Percentiles rank a stretch among this genome's conserved stretches.
Conservation (phyloP, 1,284 basidiomycete genomes). For the Phaffia rhodozyma region DNA sequence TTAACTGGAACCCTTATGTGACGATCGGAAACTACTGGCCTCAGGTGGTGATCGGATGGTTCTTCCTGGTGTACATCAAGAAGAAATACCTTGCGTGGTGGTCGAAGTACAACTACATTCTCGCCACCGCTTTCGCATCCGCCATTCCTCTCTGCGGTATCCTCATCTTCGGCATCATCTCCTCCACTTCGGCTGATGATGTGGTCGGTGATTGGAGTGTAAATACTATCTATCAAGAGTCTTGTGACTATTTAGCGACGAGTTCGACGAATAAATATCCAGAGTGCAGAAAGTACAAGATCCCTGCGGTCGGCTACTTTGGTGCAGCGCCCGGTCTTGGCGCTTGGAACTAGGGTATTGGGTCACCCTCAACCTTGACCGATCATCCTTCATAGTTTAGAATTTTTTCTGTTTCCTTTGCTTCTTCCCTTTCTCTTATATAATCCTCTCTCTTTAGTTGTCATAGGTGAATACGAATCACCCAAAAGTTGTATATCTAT, state of each 20-base stretch:
- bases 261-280: no score
- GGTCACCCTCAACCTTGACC: no score
- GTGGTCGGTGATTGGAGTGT: constrained; percentile 1
- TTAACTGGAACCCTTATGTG: constrained; percentile 12
- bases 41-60: constrained; percentile 74
- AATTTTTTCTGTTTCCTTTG: no score
- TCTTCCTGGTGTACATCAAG: constrained; percentile 50
- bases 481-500: no score
- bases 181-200: constrained; percentile 6
- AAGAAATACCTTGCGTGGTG: constrained; percentile 20
- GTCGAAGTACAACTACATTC: constrained; percentile 22
- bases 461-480: no score
- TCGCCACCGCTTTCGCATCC: constrained; percentile 13
- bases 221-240: neutral
- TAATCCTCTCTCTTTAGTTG: no score
- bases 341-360: constrained; percentile 6
- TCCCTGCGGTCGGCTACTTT: neutral
- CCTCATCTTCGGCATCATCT: constrained; percentile 19
- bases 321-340: neutral
- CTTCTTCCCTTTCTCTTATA: no score
- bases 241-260: neutral
- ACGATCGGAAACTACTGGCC: constrained; percentile 58
- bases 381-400: no score
- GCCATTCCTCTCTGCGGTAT: constrained; percentile 18
- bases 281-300: neutral